Evolutionary conservation across 106 monocot genomes (phyloP).

Genomic region (Dioscorea dumetorum): DNA sequence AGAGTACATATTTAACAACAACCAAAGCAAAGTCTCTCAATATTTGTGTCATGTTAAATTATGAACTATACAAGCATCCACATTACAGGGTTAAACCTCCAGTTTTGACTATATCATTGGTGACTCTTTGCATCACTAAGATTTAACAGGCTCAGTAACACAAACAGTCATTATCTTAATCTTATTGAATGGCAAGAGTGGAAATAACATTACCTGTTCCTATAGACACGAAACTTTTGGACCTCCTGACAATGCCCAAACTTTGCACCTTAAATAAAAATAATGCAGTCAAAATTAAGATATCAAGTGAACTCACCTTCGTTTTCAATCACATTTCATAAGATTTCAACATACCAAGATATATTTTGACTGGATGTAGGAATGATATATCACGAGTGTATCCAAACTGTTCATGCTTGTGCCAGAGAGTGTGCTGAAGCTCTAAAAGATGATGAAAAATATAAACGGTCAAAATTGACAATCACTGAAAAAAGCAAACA

Average conservation of each 20-base stretch:
- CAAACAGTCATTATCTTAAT: too few species aligned
- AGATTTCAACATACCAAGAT: conserved; percentile 48
- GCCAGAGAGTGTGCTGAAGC: conserved; percentile 64
- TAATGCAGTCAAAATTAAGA: background rate
- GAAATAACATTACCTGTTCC: conserved; percentile 44
- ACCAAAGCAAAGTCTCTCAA: background rate
- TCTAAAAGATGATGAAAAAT: conserved; percentile 28
- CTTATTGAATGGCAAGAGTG: background rate
- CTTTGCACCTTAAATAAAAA: conserved; percentile 69
- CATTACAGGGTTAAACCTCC: too few species aligned
- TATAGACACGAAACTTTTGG: conserved; percentile 76
- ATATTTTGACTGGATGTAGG: conserved; percentile 83
- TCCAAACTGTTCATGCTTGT: conserved; percentile 42
- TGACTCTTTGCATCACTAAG: too few species aligned
- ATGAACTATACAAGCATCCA: too few species aligned
- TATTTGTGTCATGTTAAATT: too few species aligned
- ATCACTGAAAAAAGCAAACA: background rate
- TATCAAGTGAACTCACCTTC: background rate
- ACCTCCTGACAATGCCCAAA: conserved; percentile 74
- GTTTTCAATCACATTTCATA: too few species aligned
- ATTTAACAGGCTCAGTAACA: too few species aligned
- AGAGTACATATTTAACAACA: background rate
- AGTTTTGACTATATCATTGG: too few species aligned
- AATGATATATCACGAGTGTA: conserved; percentile 72
- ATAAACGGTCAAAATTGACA: background rate